phyloP scores from a whole-genome alignment of 169 alveolate species.

The Eimeria brunetti region DNA sequence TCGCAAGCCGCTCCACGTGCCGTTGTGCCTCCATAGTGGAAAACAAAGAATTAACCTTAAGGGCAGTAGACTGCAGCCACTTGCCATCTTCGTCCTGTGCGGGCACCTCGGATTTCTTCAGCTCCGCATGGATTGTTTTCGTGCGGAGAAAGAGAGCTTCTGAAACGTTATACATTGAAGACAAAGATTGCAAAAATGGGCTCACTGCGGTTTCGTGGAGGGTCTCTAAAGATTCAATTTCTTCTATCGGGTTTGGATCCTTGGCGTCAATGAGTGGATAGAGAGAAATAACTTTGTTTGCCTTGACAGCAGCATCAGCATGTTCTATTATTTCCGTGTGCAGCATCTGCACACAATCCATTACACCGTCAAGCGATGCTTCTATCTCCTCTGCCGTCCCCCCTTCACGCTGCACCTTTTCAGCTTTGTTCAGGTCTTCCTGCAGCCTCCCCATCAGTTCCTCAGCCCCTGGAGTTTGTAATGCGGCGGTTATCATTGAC shows the following conservation, averaged over 20 bases:
- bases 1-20: background rate
- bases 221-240: background rate
- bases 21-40: background rate
- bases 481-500: background rate
- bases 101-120: background rate
- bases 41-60: background rate
- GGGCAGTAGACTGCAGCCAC: background rate
- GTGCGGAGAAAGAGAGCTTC: background rate
- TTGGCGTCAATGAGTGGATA: background rate
- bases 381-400: background rate
- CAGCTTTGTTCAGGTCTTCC: background rate
- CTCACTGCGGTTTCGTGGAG: conserved; percentile 17
- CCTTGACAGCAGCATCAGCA: background rate
- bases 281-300: conserved; percentile 5
- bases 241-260: background rate
- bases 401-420: background rate
- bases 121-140: background rate
- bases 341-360: background rate
- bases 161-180: background rate
- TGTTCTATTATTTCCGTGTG: background rate
- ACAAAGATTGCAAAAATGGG: background rate
- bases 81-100: background rate
- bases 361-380: background rate
- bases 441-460: background rate
- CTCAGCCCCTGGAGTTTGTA: background rate